Base-by-base conservation (phyloP, 257 asterid species). In the Sherardia arvensis region DNA sequence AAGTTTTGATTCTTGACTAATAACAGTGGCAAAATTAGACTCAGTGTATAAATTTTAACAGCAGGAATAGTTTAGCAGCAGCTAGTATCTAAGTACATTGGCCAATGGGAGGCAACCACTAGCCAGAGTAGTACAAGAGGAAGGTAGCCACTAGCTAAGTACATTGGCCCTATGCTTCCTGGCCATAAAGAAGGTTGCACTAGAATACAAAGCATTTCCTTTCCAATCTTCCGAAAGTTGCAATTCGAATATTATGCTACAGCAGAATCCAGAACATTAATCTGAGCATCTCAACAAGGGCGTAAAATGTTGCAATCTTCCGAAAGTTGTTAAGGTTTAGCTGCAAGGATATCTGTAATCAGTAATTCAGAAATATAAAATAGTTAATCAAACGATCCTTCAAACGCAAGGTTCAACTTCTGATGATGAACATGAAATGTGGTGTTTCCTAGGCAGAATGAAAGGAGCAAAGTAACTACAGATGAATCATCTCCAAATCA, bases 281-380 rank as follows among this genome's bases (percentile, higher is more conserved):
- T 26, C 56, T 3, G 26, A 59, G 66, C 21, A 30, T 61, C 66
- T 65, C 72, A 81, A 17, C 78, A 67, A 45, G 57, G 68, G 78
- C 80, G 79, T 57, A 90, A 70, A 91, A 91, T 82, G 79, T 80
- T 76, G 80, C 96, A 63, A 91, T 85, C 80, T 80, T 83, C 70
- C 80, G 82, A 70, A 91, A 91, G 71, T 87, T 95, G 27, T 87
- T 88, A 33, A 84, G 81, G 66, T 64, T 80, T 26, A 87, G 77
- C 97, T 91, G 85, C 75, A 81, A 76, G 20, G 55, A 6, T 9
- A 22, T 59, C 17, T 17, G 18, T 7, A 36, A 1, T 8, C 45
- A 36, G 45, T n/a, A n/a, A 11, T 30, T 23, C 10, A n/a, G 54
- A 38, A 38, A 54, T 2, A 15, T 4, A 43, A 4, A 40, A 15